Evolutionary conservation across 1,284 basidiomycete genomes (phyloP), one percentile per base, ranked within the genome.

Genomic region (Neonothopanus nambi): DNA sequence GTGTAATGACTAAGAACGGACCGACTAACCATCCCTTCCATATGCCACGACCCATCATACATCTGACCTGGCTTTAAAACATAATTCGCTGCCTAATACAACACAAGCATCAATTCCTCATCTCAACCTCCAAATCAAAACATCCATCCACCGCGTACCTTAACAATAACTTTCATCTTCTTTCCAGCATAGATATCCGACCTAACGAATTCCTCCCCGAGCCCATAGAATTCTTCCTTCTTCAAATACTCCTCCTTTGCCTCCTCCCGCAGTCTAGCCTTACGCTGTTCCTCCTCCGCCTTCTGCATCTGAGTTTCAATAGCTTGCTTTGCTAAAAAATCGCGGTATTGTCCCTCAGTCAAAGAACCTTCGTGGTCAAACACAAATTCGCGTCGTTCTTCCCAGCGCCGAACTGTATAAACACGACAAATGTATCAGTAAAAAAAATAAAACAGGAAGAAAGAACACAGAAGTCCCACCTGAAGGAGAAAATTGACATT

Each of bases 81-180:
- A 38, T 59, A 61, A 45, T 59, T 59, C 15, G 59, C 58, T 15
- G 59, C 59, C 59, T 61, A n/a, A n/a, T n/a, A n/a, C n/a, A n/a
- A n/a, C n/a, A n/a, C n/a, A n/a, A n/a, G n/a, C n/a, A n/a, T n/a
- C n/a, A n/a, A n/a, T n/a, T n/a, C n/a, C n/a, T n/a, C n/a, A n/a
- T n/a, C n/a, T n/a, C n/a, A n/a, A n/a, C n/a, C n/a, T n/a, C n/a
- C n/a, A n/a, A n/a, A n/a, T n/a, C n/a, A n/a, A n/a, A n/a, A n/a
- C n/a, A n/a, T n/a, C n/a, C n/a, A n/a, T n/a, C n/a, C n/a, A n/a
- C n/a, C n/a, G 13, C 15, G 17, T 47, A 56, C 55, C 55, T 59
- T 57, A n/a, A 58, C 54, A 23, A 56, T 56, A 30, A 58, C 54
- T 30, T 54, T 57, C 13, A 54, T 24, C n/a, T 50, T 42, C 26